A percentile compares a stretch with the other conserved stretches of the same genome.
Conservation (phyloP, 768 basidiomycete species). For the Serpula lacrymans region DNA sequence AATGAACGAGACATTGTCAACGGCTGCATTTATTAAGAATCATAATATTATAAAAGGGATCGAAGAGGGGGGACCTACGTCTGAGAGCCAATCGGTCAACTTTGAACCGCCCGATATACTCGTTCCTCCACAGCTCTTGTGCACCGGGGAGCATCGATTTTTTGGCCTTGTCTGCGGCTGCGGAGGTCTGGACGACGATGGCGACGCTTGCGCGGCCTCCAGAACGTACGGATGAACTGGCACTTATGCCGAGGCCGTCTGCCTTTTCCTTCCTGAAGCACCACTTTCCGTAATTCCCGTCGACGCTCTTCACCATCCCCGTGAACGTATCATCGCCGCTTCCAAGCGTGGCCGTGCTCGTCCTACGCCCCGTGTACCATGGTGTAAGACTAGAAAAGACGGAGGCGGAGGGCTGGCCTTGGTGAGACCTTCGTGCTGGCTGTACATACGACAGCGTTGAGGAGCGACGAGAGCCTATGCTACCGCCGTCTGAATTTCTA, state of each 20-base stretch:
- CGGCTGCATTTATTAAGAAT: conserved; percentile 4
- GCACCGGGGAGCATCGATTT: conserved; percentile 19
- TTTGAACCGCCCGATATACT: conserved; percentile 59
- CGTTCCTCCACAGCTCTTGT: conserved; percentile 68
- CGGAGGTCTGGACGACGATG: background rate
- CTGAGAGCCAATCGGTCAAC: conserved; percentile 44
- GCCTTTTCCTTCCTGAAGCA: conserved; percentile 54
- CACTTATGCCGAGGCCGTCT: conserved; percentile 25
- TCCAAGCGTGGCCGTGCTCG: conserved; percentile 31
- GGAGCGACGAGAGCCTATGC: conserved; percentile 28
- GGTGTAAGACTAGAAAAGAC: conserved; percentile 2
- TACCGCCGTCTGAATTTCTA: conserved; percentile 28
- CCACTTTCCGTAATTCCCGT: conserved; percentile 48
- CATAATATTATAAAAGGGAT: background rate
- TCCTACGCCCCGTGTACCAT: conserved; percentile 20
- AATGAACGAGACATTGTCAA: conserved; percentile 2
- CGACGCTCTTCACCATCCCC: conserved; percentile 42
- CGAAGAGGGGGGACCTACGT: conserved; percentile 32
- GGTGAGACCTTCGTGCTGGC: conserved; percentile 5
- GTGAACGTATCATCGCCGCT: conserved; percentile 21
- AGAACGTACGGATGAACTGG: conserved; percentile 18
- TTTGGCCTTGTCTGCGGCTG: conserved; percentile 10
- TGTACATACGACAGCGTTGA: conserved; percentile 20
- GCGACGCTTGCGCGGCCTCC: conserved; percentile 18
- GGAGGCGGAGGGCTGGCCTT: conserved; percentile 4